Conservation (phyloP, 2,329 filamentous ascomycete genomes). For the Phaeosphaeria sp. region DNA sequence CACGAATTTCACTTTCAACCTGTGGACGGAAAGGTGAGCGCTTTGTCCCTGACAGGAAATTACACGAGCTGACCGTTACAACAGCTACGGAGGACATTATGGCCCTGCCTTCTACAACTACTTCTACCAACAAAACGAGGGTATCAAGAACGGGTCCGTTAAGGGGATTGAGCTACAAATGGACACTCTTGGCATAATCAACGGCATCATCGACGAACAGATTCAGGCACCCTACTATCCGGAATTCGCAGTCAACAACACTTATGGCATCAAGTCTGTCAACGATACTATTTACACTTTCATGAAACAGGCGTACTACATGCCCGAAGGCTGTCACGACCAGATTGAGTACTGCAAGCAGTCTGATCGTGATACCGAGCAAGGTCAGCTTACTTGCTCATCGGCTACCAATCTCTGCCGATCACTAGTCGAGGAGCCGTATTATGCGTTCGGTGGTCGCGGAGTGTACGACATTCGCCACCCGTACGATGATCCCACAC, state of each 20-base stretch:
- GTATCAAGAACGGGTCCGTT: conserved; percentile 56
- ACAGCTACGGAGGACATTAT: conserved; percentile 54
- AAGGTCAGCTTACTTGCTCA: conserved; percentile 45
- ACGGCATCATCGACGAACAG: conserved; percentile 61
- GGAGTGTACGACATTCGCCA: conserved; percentile 64
- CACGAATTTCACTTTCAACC: conserved; percentile 58
- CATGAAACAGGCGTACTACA: conserved; percentile 54
- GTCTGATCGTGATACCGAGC: conserved; percentile 27
- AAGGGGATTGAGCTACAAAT: conserved; percentile 60
- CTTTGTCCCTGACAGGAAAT: neutral
- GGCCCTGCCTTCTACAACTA: conserved; percentile 63
- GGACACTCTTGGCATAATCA: conserved; percentile 62
- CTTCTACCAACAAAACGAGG: conserved; percentile 63
- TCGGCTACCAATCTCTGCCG: conserved; percentile 50
- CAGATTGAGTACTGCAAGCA: conserved; percentile 55
- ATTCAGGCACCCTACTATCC: conserved; percentile 56
- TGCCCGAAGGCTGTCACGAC: conserved; percentile 60
- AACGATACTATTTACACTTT: conserved; percentile 55
- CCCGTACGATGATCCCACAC: conserved; percentile 59
- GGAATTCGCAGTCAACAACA: conserved; percentile 61
- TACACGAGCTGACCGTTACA: neutral
- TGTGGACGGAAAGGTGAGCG: conserved; percentile 53
- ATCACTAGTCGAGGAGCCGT: conserved; percentile 54
- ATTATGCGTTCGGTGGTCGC: conserved; percentile 49
- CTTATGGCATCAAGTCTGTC: conserved; percentile 59